Conservation (phyloP, 2,329 filamentous ascomycete species). For the Calonectria crousiana region DNA sequence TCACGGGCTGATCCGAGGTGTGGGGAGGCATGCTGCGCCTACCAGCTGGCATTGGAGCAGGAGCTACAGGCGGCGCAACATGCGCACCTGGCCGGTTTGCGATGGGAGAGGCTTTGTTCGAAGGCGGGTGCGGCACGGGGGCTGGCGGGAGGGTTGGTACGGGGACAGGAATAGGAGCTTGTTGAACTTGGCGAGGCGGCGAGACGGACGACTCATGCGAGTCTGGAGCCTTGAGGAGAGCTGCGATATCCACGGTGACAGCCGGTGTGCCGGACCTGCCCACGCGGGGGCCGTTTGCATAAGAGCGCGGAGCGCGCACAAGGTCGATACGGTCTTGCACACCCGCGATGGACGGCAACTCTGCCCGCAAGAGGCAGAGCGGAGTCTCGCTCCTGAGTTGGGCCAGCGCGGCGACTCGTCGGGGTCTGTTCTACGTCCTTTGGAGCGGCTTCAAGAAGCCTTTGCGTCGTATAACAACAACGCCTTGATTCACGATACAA, state of each 20-base stretch:
- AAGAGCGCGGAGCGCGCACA: constrained; percentile 44
- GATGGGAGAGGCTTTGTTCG: constrained; percentile 37
- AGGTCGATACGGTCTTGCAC: constrained; percentile 45
- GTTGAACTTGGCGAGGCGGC: constrained; percentile 49
- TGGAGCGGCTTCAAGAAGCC: constrained; percentile 37
- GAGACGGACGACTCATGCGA: constrained; percentile 76
- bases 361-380: constrained; percentile 57
- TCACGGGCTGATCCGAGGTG: constrained; percentile 77
- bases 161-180: constrained; percentile 20
- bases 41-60: constrained; percentile 47
- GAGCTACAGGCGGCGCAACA: constrained; percentile 46
- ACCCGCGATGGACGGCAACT: constrained; percentile 49
- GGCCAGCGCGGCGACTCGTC: constrained; percentile 53
- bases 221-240: constrained; percentile 82
- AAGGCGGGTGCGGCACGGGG: constrained; percentile 26
- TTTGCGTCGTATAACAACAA: constrained; percentile 30
- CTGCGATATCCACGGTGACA: constrained; percentile 95
- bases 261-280: constrained; percentile 50
- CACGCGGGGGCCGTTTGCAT: constrained; percentile 44
- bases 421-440: constrained; percentile 26
- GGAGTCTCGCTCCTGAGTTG: constrained; percentile 57
- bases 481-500: constrained; percentile 29
- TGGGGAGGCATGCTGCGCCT: constrained; percentile 58
- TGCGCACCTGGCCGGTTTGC: constrained; percentile 40
- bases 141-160: constrained; percentile 17